Evolutionary conservation across 2,329 filamentous ascomycete genomes (phyloP), one percentile per base, ranked within the genome.

Genomic region (Bretziella fagacearum): DNA sequence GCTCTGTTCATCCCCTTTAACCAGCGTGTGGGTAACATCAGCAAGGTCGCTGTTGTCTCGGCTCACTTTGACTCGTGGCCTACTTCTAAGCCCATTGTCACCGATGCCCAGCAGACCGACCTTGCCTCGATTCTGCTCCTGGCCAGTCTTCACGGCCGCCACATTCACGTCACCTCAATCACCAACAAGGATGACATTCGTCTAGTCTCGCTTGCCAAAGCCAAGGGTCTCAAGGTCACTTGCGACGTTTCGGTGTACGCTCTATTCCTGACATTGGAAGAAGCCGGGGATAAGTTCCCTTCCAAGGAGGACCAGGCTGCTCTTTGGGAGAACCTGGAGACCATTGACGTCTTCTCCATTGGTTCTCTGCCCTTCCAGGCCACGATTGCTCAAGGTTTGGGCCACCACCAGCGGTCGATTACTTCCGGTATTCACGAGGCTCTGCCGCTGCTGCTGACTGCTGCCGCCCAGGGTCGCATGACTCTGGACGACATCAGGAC

Each of bases 1-100:
- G 84, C 82, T 17, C 68, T 87, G 36, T 87, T 85, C 65, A 82
- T 87, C 52, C 82, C 82, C 11, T 87, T 87, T 69, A 84, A 87
- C 62, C 74, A 84, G 60, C 66, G 86, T 22, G 82, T 80, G 51
- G 81, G 81, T 55, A 87, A 86, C 61, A 85, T 87, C 60, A 85
- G 77, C 70, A 84, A 84, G 66, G 82, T 86, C 39, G 80, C 82
- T 17, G 77, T 81, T 7, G 80, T 86, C 52, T 84, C 80, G 46
- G 74, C 78, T 51, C 82, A 87, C 65, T 87, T 87, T 56, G 79
- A 79, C 51, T 71, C 77, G 20, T 87, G 82, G 82, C 82, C 82
- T 29, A 66, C 69, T 3, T 78, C 76, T 66, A 87, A 87, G 66
- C 81, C 82, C 43, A 83, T 87, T 55, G 68, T 87, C 56, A 87